These are phyloP conservation scores for Fomes fomentarius DNA, from an alignment of 1,284 basidiomycete species.

Conservation along the genomic window DNA sequence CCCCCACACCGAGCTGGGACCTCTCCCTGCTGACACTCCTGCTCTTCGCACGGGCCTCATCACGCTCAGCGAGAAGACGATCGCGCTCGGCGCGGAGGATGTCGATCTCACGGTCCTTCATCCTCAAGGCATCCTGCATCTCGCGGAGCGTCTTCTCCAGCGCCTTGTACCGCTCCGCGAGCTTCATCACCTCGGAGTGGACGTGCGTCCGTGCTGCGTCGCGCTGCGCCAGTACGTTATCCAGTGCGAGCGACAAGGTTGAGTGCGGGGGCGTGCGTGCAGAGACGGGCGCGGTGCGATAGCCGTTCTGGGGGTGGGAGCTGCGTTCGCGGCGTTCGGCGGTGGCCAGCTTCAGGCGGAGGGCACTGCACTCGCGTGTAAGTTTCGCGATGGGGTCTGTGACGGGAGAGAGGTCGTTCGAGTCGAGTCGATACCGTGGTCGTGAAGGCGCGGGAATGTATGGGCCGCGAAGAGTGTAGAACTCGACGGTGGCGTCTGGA, in stretches of 20 bases:
- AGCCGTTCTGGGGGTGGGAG: constrained; percentile 29
- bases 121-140: constrained; percentile 34
- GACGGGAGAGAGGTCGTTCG: constrained; percentile 33
- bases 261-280: constrained; percentile 33
- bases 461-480: constrained; percentile 49
- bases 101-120: constrained; percentile 54
- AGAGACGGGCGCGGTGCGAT: constrained; percentile 28
- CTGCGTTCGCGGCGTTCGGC: constrained; percentile 34
- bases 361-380: constrained; percentile 44
- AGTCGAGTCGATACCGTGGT: constrained; percentile 14
- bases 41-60: constrained; percentile 27
- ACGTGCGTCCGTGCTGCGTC: constrained; percentile 60
- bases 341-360: constrained; percentile 54
- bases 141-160: constrained; percentile 55
- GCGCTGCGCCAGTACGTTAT: constrained; percentile 57
- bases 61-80: constrained; percentile 35
- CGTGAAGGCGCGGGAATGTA: constrained; percentile 25
- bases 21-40: constrained; percentile 27
- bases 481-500: constrained; percentile 61
- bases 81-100: constrained; percentile 50
- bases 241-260: constrained; percentile 23
- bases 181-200: constrained; percentile 53
- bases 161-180: constrained; percentile 61
- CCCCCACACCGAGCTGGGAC: constrained; percentile 7
- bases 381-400: constrained; percentile 41